Conservation (phyloP, 2,329 filamentous ascomycete genomes). For the Raffaelea deltoideospora region DNA sequence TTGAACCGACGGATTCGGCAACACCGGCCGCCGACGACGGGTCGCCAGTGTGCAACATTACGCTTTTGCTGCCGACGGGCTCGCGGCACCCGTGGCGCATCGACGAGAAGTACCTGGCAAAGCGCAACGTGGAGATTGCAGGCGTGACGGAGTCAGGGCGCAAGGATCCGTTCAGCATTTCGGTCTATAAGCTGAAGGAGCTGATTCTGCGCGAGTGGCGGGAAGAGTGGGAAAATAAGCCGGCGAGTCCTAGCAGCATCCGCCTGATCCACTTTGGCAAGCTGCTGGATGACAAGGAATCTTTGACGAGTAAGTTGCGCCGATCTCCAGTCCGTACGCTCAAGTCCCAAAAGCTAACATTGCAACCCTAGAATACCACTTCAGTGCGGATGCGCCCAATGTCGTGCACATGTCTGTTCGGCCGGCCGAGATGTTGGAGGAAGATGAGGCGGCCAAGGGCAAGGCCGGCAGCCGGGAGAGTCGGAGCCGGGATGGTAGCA, state of each 20-base stretch:
- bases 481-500: constrained; percentile 23
- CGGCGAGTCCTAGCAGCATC: constrained; percentile 77
- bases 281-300: constrained; percentile 75
- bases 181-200: constrained; percentile 87
- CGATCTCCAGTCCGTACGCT: too few species aligned
- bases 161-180: constrained; percentile 75
- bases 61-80: constrained; percentile 66
- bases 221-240: constrained; percentile 78
- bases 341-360: background rate
- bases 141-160: constrained; percentile 42
- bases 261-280: constrained; percentile 85
- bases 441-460: constrained; percentile 55
- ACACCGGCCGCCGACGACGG: constrained; percentile 11
- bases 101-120: constrained; percentile 70
- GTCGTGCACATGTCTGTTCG: constrained; percentile 92
- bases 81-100: constrained; percentile 82
- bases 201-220: constrained; percentile 88
- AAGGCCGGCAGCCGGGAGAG: constrained; percentile 32
- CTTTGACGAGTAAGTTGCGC: constrained; percentile 61
- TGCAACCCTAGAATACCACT: constrained; percentile 51
- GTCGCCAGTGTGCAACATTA: constrained; percentile 51
- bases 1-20: constrained; percentile 1
- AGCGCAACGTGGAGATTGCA: constrained; percentile 64
- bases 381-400: constrained; percentile 59
- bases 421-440: constrained; percentile 72